Evolutionary conservation across 768 basidiomycete species (phyloP).

Genomic region (Myochromella boudieri): DNA sequence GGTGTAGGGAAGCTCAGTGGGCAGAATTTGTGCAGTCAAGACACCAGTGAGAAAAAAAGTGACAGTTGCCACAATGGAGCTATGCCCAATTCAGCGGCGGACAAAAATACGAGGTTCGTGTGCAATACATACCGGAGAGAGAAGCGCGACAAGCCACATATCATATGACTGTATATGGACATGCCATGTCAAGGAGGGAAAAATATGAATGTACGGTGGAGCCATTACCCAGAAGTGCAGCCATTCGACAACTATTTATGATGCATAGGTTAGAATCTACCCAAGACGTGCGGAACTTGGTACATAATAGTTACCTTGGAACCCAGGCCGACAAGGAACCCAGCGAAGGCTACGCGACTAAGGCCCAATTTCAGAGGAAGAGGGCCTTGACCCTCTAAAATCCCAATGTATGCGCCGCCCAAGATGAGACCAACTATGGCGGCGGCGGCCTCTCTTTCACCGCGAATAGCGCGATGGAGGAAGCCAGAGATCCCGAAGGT

Average conservation of each 20-base stretch:
- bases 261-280: neutral
- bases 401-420: constrained; percentile 45
- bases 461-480: constrained; percentile 48
- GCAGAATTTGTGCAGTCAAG: constrained; percentile 40
- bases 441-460: constrained; percentile 39
- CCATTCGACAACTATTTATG: constrained; percentile 51
- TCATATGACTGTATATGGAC: constrained; percentile 51
- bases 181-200: constrained; percentile 3
- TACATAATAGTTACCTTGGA: constrained; percentile 41
- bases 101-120: constrained; percentile 1
- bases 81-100: constrained; percentile 20
- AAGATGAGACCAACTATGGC: constrained; percentile 47
- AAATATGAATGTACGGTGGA: neutral
- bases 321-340: constrained; percentile 58
- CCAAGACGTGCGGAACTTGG: neutral
- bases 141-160: constrained; percentile 56
- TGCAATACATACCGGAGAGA: constrained; percentile 44
- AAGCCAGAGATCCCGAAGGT: constrained; percentile 66
- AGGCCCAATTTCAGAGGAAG: constrained; percentile 23
- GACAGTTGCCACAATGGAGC: constrained; percentile 54
- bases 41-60: constrained; percentile 52
- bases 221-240: constrained; percentile 60
- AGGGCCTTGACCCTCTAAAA: constrained; percentile 37
- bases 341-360: constrained; percentile 39
- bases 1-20: constrained; percentile 31